These are phyloP conservation scores for Myriosclerotinia curreyana DNA, from an alignment of 2,329 filamentous ascomycete species.

Conservation along the genomic window DNA sequence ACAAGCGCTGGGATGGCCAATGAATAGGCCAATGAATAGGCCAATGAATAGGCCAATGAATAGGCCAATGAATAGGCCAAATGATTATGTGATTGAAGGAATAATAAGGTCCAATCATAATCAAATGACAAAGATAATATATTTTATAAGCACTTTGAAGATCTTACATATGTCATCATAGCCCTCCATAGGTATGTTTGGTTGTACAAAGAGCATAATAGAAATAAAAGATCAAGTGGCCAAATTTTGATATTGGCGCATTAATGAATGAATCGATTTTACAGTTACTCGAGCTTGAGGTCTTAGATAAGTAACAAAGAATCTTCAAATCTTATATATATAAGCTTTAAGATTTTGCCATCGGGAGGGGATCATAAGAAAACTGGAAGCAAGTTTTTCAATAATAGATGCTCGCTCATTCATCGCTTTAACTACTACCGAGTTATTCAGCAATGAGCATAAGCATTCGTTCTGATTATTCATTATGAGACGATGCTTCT, in stretches of 20 bases:
- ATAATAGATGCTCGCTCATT: too few species aligned
- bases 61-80: too few species aligned
- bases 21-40: not conserved
- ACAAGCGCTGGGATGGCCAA: slow-evolving; percentile 5
- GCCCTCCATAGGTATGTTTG: too few species aligned
- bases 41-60: not conserved
- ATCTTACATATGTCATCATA: not conserved
- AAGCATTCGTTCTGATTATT: not conserved
- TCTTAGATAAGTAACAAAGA: slow-evolving; percentile 1
- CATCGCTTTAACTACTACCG: not conserved
- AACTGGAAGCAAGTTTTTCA: too few species aligned
- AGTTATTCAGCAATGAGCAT: not conserved
- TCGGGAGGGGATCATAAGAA: not conserved
- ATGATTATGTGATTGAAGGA: not conserved
- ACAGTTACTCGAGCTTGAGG: not conserved
- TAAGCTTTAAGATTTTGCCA: not conserved
- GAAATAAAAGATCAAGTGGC: slow-evolving; percentile 6
- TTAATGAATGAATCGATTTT: not conserved
- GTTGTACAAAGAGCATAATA: slow-evolving; percentile 6
- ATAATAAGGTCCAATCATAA: slow-evolving; percentile 4
- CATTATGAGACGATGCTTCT: not conserved
- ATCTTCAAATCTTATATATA: not conserved
- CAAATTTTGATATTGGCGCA: not conserved
- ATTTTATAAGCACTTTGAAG: not conserved
- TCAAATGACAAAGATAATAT: not conserved